phyloP scores from a whole-genome alignment of 352 stramenopile genomes.

The Globisporangium mamillatum region DNA sequence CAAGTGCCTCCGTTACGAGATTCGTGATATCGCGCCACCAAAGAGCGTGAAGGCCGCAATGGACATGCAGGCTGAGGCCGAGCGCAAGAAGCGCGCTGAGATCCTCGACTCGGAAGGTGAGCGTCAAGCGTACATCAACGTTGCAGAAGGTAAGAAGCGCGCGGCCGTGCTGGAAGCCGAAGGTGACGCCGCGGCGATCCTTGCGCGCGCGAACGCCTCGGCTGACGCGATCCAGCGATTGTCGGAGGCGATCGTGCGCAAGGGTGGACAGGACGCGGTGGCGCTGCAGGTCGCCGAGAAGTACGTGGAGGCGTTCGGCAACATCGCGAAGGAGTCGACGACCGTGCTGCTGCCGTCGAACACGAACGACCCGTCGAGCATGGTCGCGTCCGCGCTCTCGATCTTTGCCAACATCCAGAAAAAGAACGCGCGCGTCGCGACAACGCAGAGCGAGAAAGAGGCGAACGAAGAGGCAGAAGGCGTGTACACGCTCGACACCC shows the following conservation, averaged over 20 bases:
- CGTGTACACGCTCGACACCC: slow-evolving; percentile 64
- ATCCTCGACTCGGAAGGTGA: slow-evolving; percentile 91
- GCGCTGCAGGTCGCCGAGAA: slow-evolving; percentile 89
- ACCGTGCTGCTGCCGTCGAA: slow-evolving; percentile 83
- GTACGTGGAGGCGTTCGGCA: slow-evolving; percentile 90
- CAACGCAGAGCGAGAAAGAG: slow-evolving; percentile 20
- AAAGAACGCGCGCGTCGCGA: slow-evolving; percentile 41
- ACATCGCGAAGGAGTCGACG: slow-evolving; percentile 89
- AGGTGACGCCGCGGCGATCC: slow-evolving; percentile 82
- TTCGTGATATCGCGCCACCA: slow-evolving; percentile 87
- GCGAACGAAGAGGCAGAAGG: slow-evolving; percentile 19
- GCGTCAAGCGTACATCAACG: slow-evolving; percentile 85
- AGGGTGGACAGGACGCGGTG: slow-evolving; percentile 77
- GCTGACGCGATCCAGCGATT: slow-evolving; percentile 77
- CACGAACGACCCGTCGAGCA: slow-evolving; percentile 79
- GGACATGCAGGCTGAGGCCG: slow-evolving; percentile 92
- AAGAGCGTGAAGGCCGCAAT: slow-evolving; percentile 87
- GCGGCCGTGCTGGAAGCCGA: slow-evolving; percentile 83
- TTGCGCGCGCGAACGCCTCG: slow-evolving; percentile 78
- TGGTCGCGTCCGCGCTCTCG: slow-evolving; percentile 87
- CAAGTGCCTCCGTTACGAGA: slow-evolving; percentile 90
- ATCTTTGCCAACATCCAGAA: slow-evolving; percentile 90
- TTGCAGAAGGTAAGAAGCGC: slow-evolving; percentile 89
- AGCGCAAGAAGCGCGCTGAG: slow-evolving; percentile 89
- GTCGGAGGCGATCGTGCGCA: slow-evolving; percentile 60